Evolutionary conservation across 2,329 filamentous ascomycete species (phyloP).

Genomic region (Pyrenochaeta sp.): DNA sequence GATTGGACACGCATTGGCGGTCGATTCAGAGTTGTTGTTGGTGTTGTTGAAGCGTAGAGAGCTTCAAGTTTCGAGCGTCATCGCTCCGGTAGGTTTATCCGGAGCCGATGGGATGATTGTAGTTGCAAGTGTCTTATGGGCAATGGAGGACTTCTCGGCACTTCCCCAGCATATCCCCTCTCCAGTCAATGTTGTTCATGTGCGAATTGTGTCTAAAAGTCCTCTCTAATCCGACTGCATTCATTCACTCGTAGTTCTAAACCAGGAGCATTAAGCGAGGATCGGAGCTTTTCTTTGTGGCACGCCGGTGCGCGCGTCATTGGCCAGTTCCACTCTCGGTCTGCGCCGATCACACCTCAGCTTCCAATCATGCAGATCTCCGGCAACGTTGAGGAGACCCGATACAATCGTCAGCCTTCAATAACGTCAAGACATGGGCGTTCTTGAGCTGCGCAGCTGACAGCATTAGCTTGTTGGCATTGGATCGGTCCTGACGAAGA

Average conservation of each 20-base stretch:
- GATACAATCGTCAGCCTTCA: conserved; percentile 15
- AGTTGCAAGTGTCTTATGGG: too few species aligned
- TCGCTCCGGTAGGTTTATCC: too few species aligned
- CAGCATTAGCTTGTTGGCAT: conserved; percentile 1
- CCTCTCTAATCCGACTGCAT: too few species aligned
- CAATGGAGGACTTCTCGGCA: too few species aligned
- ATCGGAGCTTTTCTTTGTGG: background rate
- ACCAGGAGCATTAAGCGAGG: background rate
- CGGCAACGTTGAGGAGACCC: conserved; percentile 36
- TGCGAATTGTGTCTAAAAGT: too few species aligned
- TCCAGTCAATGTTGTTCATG: too few species aligned
- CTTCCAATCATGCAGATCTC: conserved; percentile 23
- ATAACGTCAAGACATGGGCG: conserved; percentile 18
- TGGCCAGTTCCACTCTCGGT: conserved; percentile 15
- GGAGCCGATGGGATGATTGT: too few species aligned
- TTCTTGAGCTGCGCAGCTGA: conserved; percentile 7
- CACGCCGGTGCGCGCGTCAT: conserved; percentile 10
- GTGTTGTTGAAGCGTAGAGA: too few species aligned
- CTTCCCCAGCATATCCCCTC: too few species aligned
- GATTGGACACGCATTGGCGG: background rate
- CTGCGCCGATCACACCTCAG: conserved; percentile 16
- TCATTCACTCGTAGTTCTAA: background rate
- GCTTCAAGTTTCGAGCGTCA: too few species aligned
- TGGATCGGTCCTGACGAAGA: background rate
- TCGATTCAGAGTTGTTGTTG: background rate